phyloP scores from a whole-genome alignment of 1,284 basidiomycete genomes.

The Apiotrichum siamense region DNA sequence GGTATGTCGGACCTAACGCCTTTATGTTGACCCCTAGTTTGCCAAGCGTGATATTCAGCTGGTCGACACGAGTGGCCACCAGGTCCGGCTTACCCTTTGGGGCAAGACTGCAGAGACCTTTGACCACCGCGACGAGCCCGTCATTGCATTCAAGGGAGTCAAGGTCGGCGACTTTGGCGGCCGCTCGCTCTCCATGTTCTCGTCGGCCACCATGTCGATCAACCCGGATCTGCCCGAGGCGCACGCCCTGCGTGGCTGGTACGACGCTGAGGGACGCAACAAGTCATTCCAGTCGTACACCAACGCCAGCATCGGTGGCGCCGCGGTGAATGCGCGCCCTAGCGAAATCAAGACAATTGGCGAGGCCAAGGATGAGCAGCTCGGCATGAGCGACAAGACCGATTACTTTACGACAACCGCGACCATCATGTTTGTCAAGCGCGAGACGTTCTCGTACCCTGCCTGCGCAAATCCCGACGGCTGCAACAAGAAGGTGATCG shows the following conservation, averaged over 20 bases:
- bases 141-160: slow-evolving; percentile 91
- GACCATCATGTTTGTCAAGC: slow-evolving; percentile 83
- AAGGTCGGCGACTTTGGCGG: slow-evolving; percentile 94
- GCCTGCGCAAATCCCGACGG: slow-evolving; percentile 68
- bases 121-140: slow-evolving; percentile 54
- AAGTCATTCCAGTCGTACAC: slow-evolving; percentile 67
- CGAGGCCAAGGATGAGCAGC: slow-evolving; percentile 73
- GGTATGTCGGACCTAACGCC: slow-evolving; percentile 56
- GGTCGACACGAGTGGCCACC: slow-evolving; percentile 76
- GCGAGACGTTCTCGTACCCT: slow-evolving; percentile 81
- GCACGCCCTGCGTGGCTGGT: slow-evolving; percentile 83
- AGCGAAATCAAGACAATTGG: slow-evolving; percentile 66
- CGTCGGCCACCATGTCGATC: slow-evolving; percentile 64
- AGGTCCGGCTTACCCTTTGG: slow-evolving; percentile 87
- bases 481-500: slow-evolving; percentile 88
- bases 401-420: slow-evolving; percentile 80
- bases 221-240: slow-evolving; percentile 87
- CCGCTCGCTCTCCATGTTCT: slow-evolving; percentile 69
- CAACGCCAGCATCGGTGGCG: slow-evolving; percentile 42
- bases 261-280: slow-evolving; percentile 61
- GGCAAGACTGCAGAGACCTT: slow-evolving; percentile 90
- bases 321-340: slow-evolving; percentile 52
- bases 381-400: slow-evolving; percentile 70
- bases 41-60: slow-evolving; percentile 81
- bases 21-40: slow-evolving; percentile 48